Evolutionary conservation across 1,284 basidiomycete species (phyloP), one percentile per base, ranked within the genome.

Genomic region (Leccinum idahoense): DNA sequence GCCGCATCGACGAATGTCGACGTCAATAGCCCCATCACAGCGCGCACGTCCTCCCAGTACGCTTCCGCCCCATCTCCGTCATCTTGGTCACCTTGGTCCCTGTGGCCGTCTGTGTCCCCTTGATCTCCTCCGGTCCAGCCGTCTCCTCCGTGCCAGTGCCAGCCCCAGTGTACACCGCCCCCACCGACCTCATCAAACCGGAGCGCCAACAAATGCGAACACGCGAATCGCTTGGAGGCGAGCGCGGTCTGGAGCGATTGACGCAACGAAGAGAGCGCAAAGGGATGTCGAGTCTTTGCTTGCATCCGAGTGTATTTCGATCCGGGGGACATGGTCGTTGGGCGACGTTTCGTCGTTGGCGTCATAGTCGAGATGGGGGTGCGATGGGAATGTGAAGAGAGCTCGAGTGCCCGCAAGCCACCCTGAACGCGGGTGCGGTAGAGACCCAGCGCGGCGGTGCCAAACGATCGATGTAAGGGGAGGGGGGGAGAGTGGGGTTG

Each of bases 41-140:
- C 85, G 23, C 87, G 81, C 37, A 90, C 89, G 69, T 92, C 86
- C 67, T 92, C 90, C 90, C 90, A 93, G 69, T 93, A 93, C 7
- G 78, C 76, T 65, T 88, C 86, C 10, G n/a, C 44, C 8, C n/a
- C n/a, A 65, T 89, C 88, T 20, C 82, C 83, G 55, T 83, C 44
- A 18, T 18, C 44, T 46, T 18, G 10, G n/a, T 46, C 44, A 18
- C 3, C 44, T 46, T 46, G n/a, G 10, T 46, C 44, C 44, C 44
- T 46, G 3, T 46, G n/a, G 2, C 10, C 44, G 10, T 18, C 44
- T 7, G 3, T 6, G n/a, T 46, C 44, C 10, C 2, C 44, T 18
- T 18, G 10, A 8, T n/a, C 41, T n/a, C 15, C 39, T 15, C 39
- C 39, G 7, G 35, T 0, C 35, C 35, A 35, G 35, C 35, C 12